Evolutionary conservation across 2,329 filamentous ascomycete species (phyloP).

Genomic region (Podosphaera xanthii): DNA sequence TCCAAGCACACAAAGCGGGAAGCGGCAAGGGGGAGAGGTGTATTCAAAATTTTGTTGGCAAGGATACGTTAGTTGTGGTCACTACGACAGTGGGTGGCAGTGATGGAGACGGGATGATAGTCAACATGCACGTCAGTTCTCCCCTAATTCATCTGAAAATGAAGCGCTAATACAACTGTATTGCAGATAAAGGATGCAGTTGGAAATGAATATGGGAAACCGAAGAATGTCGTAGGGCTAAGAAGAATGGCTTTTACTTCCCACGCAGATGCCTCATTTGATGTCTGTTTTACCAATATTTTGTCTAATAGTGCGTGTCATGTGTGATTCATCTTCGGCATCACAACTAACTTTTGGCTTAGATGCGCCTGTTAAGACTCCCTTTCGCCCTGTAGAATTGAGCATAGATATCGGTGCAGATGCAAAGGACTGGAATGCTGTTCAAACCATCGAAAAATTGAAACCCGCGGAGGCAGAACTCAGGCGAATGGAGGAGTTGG

Average conservation of each 20-base stretch:
- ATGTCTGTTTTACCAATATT: constrained; percentile 87
- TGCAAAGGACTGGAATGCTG: constrained; percentile 92
- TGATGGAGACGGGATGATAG: constrained; percentile 73
- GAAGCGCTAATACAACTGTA: not conserved
- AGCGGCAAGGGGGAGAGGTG: constrained; percentile 59
- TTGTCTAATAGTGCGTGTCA: constrained; percentile 40
- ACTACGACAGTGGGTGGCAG: constrained; percentile 70
- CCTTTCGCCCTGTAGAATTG: constrained; percentile 38
- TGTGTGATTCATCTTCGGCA: not conserved
- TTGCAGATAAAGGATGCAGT: constrained; percentile 75
- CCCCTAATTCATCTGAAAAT: constrained; percentile 1
- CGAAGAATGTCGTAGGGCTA: constrained; percentile 74
- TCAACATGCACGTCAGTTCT: constrained; percentile 72
- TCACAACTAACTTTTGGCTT: constrained; percentile 1
- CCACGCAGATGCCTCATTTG: constrained; percentile 75
- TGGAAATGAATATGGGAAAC: constrained; percentile 85
- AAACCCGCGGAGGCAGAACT: constrained; percentile 93
- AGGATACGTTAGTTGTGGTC: constrained; percentile 84
- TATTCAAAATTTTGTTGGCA: constrained; percentile 84
- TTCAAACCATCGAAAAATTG: constrained; percentile 90
- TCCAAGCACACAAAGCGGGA: constrained; percentile 43
- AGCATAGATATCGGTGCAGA: constrained; percentile 18
- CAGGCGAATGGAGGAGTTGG: constrained; percentile 75
- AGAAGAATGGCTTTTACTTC: constrained; percentile 76
- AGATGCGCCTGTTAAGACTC: constrained; percentile 11